Base-by-base conservation (phyloP, 2,329 filamentous ascomycete genomes). In the Alternaria postmessia region DNA sequence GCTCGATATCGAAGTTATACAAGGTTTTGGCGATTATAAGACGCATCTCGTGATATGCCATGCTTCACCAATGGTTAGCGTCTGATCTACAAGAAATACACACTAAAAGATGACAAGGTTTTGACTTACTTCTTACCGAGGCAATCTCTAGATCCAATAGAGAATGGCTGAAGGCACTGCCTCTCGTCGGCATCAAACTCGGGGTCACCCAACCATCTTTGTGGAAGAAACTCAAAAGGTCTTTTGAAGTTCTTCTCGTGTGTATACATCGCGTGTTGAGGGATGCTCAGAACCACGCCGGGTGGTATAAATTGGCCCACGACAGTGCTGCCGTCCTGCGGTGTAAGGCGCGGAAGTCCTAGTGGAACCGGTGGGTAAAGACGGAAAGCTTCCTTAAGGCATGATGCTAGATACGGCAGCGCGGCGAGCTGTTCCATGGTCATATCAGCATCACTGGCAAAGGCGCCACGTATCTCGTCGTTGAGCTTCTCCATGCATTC, bases 101-200 rank as follows among this genome's bases (percentile, higher is more conserved):
- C 6, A 16, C 32, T 14, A 36, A 36, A 5, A 12, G 12, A 14
- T 16, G 12, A 36, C 32, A 30, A 11, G 8, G 28, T 30, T 16
- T 14, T 12, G 6, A 71, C 75, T 60, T 66, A 78, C 75, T 78
- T 77, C 63, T 76, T 78, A 4, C 76, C 76, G 20, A 79, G 39
- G 48, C 77, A 79, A 42, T 78, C 73, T 32, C 82, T 70, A 0
- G 80, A 73, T 0, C 83, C 83, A 32, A 78, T 71, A 1, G 76
- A 79, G 64, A 85, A 85, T 1, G 82, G 72, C 26, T 83, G 78
- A 12, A 82, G 59, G n/a, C 71, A 80, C 5, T 65, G 69, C 43
- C 70, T 73, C 24, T 76, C 66, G 36, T 78, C 75, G 14, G 64
- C 61, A 0, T 60, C 66, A 18, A 67, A 79, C 5, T 57, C 62